These are phyloP conservation scores for Saussurea involucrata DNA, from an alignment of 129 eudicot genomes.

Conservation along the genomic window DNA sequence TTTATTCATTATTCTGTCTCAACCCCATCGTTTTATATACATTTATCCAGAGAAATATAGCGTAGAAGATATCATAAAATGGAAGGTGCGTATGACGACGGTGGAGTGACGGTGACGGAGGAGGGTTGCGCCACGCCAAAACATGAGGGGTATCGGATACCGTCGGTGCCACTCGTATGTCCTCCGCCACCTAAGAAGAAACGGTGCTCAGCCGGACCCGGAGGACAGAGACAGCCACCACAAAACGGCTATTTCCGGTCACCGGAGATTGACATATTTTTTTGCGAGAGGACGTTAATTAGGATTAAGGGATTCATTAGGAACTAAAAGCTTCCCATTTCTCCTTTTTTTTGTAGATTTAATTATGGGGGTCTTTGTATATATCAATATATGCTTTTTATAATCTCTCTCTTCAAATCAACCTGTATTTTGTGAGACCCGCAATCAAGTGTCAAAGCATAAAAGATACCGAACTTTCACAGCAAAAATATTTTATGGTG, in stretches of 20 bases:
- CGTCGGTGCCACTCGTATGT: constrained; percentile 10
- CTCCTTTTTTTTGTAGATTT: neutral
- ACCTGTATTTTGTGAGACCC: neutral
- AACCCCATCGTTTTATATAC: constrained; percentile 12
- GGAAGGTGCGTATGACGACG: neutral
- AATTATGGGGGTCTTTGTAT: neutral
- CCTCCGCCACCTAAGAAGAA: constrained; percentile 29
- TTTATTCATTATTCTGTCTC: neutral
- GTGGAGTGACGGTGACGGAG: neutral
- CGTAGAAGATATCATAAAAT: neutral
- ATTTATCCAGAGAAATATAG: neutral
- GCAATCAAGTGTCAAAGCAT: too few relatives aligned
- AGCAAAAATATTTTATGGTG: too few relatives aligned
- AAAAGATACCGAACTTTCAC: too few relatives aligned
- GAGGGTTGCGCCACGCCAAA: constrained; percentile 18
- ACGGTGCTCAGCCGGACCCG: constrained; percentile 12
- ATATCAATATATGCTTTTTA: too few relatives aligned
- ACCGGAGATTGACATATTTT: constrained; percentile 21
- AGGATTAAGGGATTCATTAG: neutral
- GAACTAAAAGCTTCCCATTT: neutral
- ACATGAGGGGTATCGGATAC: constrained; percentile 21
- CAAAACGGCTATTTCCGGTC: constrained; percentile 24
- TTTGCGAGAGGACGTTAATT: constrained; percentile 15
- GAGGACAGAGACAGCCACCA: constrained; percentile 11
- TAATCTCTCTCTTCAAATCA: neutral